A percentile compares a stretch with the other conserved stretches of the same genome.
Evolutionary conservation across 768 basidiomycete genomes (phyloP).

Genomic region (Lactifluus echinatus): DNA sequence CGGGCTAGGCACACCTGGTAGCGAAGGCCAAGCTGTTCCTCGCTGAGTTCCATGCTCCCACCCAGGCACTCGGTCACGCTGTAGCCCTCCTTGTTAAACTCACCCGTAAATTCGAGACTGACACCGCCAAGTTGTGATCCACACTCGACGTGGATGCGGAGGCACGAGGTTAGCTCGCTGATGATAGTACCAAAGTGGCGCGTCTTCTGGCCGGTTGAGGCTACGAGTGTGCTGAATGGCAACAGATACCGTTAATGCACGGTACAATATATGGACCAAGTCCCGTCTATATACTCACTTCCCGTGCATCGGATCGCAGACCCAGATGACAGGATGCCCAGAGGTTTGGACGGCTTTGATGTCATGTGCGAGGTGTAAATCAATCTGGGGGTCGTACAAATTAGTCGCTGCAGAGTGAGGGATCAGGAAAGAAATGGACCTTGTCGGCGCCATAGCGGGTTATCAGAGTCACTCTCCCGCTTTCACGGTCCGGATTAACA

Average conservation of each 20-base stretch:
- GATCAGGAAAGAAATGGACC: constrained; percentile 32
- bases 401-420: not conserved
- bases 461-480: constrained; percentile 81
- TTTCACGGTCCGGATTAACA: constrained; percentile 78
- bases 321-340: constrained; percentile 85
- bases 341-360: constrained; percentile 73
- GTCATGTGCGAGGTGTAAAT: constrained; percentile 64
- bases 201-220: constrained; percentile 77
- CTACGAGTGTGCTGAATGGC: constrained; percentile 64
- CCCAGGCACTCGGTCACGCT: constrained; percentile 94
- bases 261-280: too few relatives aligned
- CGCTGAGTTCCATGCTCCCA: constrained; percentile 89
- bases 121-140: constrained; percentile 76
- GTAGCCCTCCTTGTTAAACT: constrained; percentile 52
- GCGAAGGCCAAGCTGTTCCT: constrained; percentile 81
- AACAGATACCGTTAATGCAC: not conserved
- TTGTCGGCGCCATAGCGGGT: constrained; percentile 89
- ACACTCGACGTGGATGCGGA: constrained; percentile 68
- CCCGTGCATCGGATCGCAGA: constrained; percentile 98
- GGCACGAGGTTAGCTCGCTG: constrained; percentile 71
- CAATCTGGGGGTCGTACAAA: constrained; percentile 43
- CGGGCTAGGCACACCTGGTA: constrained; percentile 54
- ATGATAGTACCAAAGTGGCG: constrained; percentile 86
- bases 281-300: constrained; percentile 57
- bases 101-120: constrained; percentile 88